phyloP scores from a whole-genome alignment of 805 yeast species.

The Monosporozyma aquatica region DNA sequence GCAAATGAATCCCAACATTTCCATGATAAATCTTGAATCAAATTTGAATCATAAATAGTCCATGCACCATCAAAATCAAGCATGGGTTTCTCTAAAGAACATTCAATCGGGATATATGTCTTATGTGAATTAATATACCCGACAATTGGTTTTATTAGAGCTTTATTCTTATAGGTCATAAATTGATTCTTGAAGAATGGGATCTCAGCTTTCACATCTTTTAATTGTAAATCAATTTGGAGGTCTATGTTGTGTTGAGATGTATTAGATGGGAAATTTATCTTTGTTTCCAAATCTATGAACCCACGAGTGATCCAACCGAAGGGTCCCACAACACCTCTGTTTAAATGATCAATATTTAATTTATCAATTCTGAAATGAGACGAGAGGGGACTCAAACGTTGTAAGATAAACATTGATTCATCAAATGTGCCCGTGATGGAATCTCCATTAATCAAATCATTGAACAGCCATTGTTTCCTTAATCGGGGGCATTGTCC shows the following conservation, averaged over 20 bases:
- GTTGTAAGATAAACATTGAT: constrained; percentile 50
- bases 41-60: constrained; percentile 84
- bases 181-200: constrained; percentile 77
- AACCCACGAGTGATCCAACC: constrained; percentile 94
- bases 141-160: constrained; percentile 87
- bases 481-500: constrained; percentile 73
- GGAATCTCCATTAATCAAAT: constrained; percentile 71
- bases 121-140: constrained; percentile 87
- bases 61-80: constrained; percentile 90
- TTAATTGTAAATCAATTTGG: constrained; percentile 70
- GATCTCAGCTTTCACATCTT: constrained; percentile 79
- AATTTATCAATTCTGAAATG: constrained; percentile 78
- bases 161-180: constrained; percentile 82
- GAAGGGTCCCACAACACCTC: constrained; percentile 88
- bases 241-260: constrained; percentile 39
- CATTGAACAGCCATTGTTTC: constrained; percentile 90
- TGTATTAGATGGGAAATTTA: constrained; percentile 63
- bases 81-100: constrained; percentile 69
- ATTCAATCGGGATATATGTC: constrained; percentile 80
- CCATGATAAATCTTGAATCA: constrained; percentile 85
- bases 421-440: constrained; percentile 90
- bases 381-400: constrained; percentile 25
- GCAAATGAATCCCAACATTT: constrained; percentile 90
- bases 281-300: constrained; percentile 90
- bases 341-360: constrained; percentile 78